Conservation (phyloP, 2,329 filamentous ascomycete genomes). For the Pseudomassariella vexata region DNA sequence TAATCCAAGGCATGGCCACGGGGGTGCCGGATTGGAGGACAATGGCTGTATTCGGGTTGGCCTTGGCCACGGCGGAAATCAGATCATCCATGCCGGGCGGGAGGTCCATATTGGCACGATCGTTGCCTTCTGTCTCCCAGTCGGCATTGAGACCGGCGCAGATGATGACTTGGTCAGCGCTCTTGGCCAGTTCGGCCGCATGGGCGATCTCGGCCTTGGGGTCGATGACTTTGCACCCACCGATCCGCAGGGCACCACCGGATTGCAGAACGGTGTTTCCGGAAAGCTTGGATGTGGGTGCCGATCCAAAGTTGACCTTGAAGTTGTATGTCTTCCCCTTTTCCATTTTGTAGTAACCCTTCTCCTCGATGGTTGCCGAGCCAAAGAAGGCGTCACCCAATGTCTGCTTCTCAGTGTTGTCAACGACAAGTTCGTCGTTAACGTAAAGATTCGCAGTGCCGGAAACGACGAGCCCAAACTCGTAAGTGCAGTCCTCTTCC, state of each 20-base stretch:
- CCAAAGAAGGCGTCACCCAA: conserved; percentile 62
- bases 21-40: conserved; percentile 76
- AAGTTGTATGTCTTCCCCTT: conserved; percentile 54
- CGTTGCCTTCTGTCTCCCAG: conserved; percentile 75
- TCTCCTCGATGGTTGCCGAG: conserved; percentile 57
- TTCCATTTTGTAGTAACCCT: conserved; percentile 50
- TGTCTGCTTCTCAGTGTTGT: conserved; percentile 59
- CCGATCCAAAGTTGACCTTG: conserved; percentile 54
- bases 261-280: conserved; percentile 46
- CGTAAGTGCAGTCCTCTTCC: conserved; percentile 54
- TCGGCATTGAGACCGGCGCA: conserved; percentile 74
- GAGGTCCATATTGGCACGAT: conserved; percentile 73
- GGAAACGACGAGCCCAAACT: conserved; percentile 60
- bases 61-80: conserved; percentile 58
- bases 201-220: conserved; percentile 54
- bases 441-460: conserved; percentile 62
- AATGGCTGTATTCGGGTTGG: conserved; percentile 64
- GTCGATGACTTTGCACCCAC: conserved; percentile 53
- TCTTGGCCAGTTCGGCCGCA: conserved; percentile 61
- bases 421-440: conserved; percentile 56
- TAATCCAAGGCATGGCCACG: conserved; percentile 64
- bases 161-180: conserved; percentile 71
- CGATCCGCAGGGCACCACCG: conserved; percentile 56
- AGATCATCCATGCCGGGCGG: conserved; percentile 68
- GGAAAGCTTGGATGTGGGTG: conserved; percentile 50